Percentiles rank a stretch among this genome's conserved stretches.
Evolutionary conservation across 371 early-diverging fungal species (phyloP).

Genomic region (Neoconidiobolus thromboides): DNA sequence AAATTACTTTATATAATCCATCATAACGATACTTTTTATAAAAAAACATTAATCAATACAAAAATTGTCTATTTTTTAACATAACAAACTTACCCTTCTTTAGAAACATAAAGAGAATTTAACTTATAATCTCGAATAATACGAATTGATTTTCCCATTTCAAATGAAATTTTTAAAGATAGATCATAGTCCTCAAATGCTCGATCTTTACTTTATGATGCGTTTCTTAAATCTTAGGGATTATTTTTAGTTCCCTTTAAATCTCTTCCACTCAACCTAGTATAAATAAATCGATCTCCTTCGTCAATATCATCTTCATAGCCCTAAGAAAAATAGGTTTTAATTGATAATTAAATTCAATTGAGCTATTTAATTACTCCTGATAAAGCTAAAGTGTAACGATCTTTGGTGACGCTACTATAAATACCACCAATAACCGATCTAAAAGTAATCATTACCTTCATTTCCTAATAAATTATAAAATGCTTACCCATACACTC

Average conservation of each 20-base stretch:
- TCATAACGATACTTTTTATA: conserved; percentile 9
- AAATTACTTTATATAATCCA: conserved; percentile 11
- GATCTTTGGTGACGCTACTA: conserved; percentile 9
- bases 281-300: conserved; percentile 13
- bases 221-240: conserved; percentile 18
- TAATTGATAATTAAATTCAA: not conserved
- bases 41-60: not conserved
- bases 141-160: conserved; percentile 8
- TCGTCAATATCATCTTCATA: conserved; percentile 18
- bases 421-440: conserved; percentile 14
- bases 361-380: conserved; percentile 8
- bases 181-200: conserved; percentile 6
- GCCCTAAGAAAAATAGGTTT: conserved; percentile 6
- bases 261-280: conserved; percentile 15
- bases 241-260: conserved; percentile 13
- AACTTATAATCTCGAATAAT: conserved; percentile 10
- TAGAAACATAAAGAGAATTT: conserved; percentile 7
- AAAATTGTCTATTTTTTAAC: not conserved
- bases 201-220: conserved; percentile 14
- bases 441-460: not conserved
- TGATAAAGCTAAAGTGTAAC: conserved; percentile 13
- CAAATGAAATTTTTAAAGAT: conserved; percentile 9
- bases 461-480: too few species aligned
- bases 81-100: not conserved
- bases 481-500: too few species aligned